Base-by-base conservation (phyloP, 2,329 filamentous ascomycete species). In the Microdochium paspali region DNA sequence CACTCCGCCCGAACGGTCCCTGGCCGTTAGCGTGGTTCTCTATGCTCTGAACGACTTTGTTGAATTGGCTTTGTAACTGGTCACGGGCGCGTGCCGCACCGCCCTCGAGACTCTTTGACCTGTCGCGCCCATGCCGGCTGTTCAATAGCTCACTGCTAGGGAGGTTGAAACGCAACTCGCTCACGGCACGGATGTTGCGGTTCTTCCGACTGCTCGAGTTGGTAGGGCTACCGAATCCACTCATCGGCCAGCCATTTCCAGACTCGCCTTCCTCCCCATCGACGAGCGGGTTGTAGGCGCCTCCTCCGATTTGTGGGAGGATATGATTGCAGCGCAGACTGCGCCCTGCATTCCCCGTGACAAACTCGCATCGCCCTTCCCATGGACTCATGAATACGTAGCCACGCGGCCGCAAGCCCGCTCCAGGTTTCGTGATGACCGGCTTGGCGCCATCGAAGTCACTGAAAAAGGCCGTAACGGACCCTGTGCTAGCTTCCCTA, bases 161-260 rank as follows among this genome's bases (percentile, higher is more conserved):
- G 0, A 95, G 76, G 61, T 95, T 95, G 72, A 95, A 96, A 18
- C 90, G 82, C 50, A 97, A 71, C 64, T 96, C 91, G 63, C 88
- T 94, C 24, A 95, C 79, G 1, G 70, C 66, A 20, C 56, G 54
- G 20, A 49, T 44, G 10, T 49, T 54, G 20, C 56, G 55, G 12
- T 47, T 24, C n/a, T 53, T 56, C 18, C 50, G 18, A 74, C 69
- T 5, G 60, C 56, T 57, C 50, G 71, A 47, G 57, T 56, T 43
- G 53, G 58, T 4, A 57, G 51, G 20, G 56, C 52, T 24, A 60
- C 49, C 20, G 58, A 54, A 1, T 56, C 55, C 3, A 54, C 51
- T 1, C 61, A 54, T 2, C 54, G 50, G 4, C 59, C 54, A 20
- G 61, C 56, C 20, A 54, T 50, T 20, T 55, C 57, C 2, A 55